phyloP scores from a whole-genome alignment of 176 grass and related monocot species.

The Puccinellia tenuiflora region DNA sequence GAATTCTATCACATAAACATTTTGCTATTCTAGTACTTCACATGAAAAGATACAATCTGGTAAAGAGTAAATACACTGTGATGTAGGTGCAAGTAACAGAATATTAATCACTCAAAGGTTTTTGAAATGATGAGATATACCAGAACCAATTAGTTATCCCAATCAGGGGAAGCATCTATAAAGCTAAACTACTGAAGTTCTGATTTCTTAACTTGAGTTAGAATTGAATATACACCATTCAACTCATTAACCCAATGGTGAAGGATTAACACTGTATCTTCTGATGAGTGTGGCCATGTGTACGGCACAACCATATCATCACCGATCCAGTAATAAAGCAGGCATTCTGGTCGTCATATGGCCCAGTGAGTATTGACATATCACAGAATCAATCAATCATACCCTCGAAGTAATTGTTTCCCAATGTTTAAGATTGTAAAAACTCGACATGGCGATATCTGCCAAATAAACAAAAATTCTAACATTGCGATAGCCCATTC shows the following conservation, averaged over 20 bases:
- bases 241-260: not conserved
- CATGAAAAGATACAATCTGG: not conserved
- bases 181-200: not conserved
- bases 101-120: not conserved
- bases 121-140: not conserved
- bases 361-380: not conserved
- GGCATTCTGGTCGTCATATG: not conserved
- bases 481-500: not conserved
- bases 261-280: conserved; percentile 4
- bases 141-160: not conserved
- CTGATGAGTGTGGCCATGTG: not conserved
- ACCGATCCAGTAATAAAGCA: not conserved
- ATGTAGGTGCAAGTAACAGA: not conserved
- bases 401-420: not conserved
- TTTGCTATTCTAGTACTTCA: not conserved
- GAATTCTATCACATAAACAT: not conserved
- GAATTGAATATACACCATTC: not conserved
- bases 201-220: not conserved
- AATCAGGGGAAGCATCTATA: not conserved
- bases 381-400: not conserved
- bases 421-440: not conserved
- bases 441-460: not conserved
- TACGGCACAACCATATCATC: not conserved
- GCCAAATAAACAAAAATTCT: not conserved
- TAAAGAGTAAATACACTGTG: not conserved